phyloP scores from a whole-genome alignment of 129 eudicot species.

The sunflower (Helianthus annuus) region HanXRQr2.0-SUNRISE NC_035434.2:104730553-104731052 shows the following conservation, averaged over 20 bases:
- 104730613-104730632: slow-evolving; percentile 18
- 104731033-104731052: slow-evolving; percentile 52
- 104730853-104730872: slow-evolving; percentile 52
- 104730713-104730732: slow-evolving; percentile 34
- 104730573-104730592: slow-evolving; percentile 33
- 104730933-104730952: slow-evolving; percentile 50
- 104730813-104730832: slow-evolving; percentile 34
- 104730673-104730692: slow-evolving; percentile 25
- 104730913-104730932: slow-evolving; percentile 39
- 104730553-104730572: slow-evolving; percentile 17
- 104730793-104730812: slow-evolving; percentile 37
- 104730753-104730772: slow-evolving; percentile 38
- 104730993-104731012: slow-evolving; percentile 47
- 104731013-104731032: slow-evolving; percentile 41
- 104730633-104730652: slow-evolving; percentile 37
- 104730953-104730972: slow-evolving; percentile 44
- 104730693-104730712: slow-evolving; percentile 36
- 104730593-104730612: slow-evolving; percentile 34
- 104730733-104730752: slow-evolving; percentile 36
- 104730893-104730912: slow-evolving; percentile 35
- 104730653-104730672: slow-evolving; percentile 26
- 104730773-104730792: slow-evolving; percentile 24
- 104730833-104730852: slow-evolving; percentile 51
- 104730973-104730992: slow-evolving; percentile 40
- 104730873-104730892: slow-evolving; percentile 43